Conservation (phyloP, 768 basidiomycete genomes). For the Sporobolomyces roseus region DNA sequence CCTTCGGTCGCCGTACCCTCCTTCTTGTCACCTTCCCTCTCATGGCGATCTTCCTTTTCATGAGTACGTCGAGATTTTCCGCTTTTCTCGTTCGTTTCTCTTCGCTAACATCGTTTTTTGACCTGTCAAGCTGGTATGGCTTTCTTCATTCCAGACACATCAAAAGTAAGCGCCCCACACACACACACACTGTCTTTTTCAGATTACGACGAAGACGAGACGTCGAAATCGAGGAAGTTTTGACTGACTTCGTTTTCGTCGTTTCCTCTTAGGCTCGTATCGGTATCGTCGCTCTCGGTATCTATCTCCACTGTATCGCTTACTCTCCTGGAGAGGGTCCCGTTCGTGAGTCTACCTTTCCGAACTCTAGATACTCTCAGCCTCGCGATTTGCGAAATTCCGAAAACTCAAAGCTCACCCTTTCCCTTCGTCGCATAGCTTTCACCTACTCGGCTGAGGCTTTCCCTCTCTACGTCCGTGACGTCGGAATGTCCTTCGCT, state of each 20-base stretch:
- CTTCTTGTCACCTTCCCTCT: conserved; percentile 72
- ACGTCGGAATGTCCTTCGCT: conserved; percentile 43
- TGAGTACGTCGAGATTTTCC: conserved; percentile 46
- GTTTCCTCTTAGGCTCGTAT: conserved; percentile 45
- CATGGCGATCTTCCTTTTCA: conserved; percentile 71
- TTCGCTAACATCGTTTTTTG: neutral
- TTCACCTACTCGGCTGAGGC: conserved; percentile 44
- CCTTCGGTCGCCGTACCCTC: conserved; percentile 67
- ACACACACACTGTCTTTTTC: no score
- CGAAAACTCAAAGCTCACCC: neutral
- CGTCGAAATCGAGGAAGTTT: no score
- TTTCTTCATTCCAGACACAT: conserved; percentile 2
- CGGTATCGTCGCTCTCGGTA: conserved; percentile 48
- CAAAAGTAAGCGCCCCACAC: no score
- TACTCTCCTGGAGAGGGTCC: conserved; percentile 38
- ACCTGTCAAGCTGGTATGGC: neutral
- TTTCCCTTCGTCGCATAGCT: neutral
- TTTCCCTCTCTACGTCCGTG: conserved; percentile 45
- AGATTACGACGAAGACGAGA: no score
- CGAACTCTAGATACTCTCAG: neutral
- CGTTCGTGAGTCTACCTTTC: conserved; percentile 18
- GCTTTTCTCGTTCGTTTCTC: neutral
- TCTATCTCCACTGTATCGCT: conserved; percentile 45
- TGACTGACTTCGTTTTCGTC: conserved; percentile 30
- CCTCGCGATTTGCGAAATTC: no score